A percentile compares a stretch with the other conserved stretches of the same genome.
Conservation (phyloP, 306 rosid species). For the Lathyrus oleraceus region DNA sequence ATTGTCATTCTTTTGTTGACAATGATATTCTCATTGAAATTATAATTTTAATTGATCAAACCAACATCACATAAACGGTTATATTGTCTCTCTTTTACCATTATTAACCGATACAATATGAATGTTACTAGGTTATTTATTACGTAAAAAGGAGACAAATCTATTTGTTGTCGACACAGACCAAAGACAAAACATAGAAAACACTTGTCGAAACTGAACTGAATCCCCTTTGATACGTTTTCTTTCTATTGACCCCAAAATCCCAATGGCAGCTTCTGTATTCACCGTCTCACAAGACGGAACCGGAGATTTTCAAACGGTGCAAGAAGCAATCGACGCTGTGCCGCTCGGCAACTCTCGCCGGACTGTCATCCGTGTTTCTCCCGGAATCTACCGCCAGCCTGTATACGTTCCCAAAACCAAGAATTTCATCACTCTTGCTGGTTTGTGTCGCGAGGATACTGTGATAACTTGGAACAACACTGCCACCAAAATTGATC, state of each 20-base stretch:
- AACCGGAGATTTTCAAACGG: constrained; percentile 64
- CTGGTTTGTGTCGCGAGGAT: constrained; percentile 65
- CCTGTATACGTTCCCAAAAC: constrained; percentile 91
- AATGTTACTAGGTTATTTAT: too few species aligned
- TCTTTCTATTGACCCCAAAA: background rate
- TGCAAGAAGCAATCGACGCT: constrained; percentile 87
- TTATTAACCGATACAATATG: too few species aligned
- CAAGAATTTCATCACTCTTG: constrained; percentile 83
- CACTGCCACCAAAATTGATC: constrained; percentile 72
- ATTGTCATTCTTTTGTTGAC: too few species aligned
- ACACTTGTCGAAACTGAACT: background rate
- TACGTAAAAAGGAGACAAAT: too few species aligned
- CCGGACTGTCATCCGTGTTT: constrained; percentile 74
- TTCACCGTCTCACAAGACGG: constrained; percentile 75
- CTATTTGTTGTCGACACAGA: too few species aligned
- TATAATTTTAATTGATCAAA: too few species aligned
- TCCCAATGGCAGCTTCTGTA: constrained; percentile 62
- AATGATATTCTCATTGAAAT: too few species aligned
- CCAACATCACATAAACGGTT: too few species aligned
- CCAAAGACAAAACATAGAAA: background rate
- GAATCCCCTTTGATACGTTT: background rate
- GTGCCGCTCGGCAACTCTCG: constrained; percentile 75
- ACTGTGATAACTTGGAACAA: constrained; percentile 88
- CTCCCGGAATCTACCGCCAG: constrained; percentile 83
- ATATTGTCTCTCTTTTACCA: too few species aligned